A percentile compares a stretch with the other conserved stretches of the same genome.
phyloP scores from a whole-genome alignment of 805 yeast genomes.

The Diddensiella santjacobensis region DNA sequence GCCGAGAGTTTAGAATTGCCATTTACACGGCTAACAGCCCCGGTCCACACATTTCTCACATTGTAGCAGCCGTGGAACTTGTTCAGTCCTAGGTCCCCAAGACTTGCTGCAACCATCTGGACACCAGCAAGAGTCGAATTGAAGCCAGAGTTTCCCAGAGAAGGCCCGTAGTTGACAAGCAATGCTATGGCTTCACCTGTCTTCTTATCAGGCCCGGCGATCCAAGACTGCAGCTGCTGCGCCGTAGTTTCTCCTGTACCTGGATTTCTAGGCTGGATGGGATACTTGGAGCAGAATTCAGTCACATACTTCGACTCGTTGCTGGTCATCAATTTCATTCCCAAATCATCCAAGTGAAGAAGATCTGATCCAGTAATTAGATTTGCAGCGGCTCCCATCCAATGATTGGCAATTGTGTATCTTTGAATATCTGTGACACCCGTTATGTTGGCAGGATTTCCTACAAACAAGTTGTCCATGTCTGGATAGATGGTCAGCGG shows the following conservation, averaged over 20 bases:
- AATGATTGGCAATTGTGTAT: slow-evolving; percentile 12
- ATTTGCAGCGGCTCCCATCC: slow-evolving; percentile 16
- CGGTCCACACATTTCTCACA: slow-evolving; percentile 11
- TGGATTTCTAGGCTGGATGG: slow-evolving; percentile 15
- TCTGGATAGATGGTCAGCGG: slow-evolving; percentile 15
- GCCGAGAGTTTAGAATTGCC: neutral
- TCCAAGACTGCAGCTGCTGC: slow-evolving; percentile 15
- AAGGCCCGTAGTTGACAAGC: slow-evolving; percentile 14
- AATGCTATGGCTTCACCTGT: slow-evolving; percentile 8
- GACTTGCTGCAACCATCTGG: slow-evolving; percentile 6
- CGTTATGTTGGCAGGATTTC: slow-evolving; percentile 8
- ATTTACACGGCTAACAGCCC: slow-evolving; percentile 2
- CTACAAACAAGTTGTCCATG: slow-evolving; percentile 14
- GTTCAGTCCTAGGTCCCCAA: slow-evolving; percentile 7
- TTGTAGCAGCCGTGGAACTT: slow-evolving; percentile 1
- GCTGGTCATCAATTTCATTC: slow-evolving; percentile 11
- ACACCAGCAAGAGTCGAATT: slow-evolving; percentile 6
- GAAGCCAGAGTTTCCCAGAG: slow-evolving; percentile 11
- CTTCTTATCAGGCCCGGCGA: slow-evolving; percentile 8
- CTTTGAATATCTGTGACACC: slow-evolving; percentile 11
- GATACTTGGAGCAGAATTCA: slow-evolving; percentile 10
- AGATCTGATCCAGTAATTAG: slow-evolving; percentile 12
- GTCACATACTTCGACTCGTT: slow-evolving; percentile 5
- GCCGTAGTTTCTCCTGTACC: slow-evolving; percentile 11
- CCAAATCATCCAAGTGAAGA: slow-evolving; percentile 7